Evolutionary conservation across 2,329 filamentous ascomycete species (phyloP), one percentile per base, ranked within the genome.

Genomic region (Fusarium decemcellulare): DNA sequence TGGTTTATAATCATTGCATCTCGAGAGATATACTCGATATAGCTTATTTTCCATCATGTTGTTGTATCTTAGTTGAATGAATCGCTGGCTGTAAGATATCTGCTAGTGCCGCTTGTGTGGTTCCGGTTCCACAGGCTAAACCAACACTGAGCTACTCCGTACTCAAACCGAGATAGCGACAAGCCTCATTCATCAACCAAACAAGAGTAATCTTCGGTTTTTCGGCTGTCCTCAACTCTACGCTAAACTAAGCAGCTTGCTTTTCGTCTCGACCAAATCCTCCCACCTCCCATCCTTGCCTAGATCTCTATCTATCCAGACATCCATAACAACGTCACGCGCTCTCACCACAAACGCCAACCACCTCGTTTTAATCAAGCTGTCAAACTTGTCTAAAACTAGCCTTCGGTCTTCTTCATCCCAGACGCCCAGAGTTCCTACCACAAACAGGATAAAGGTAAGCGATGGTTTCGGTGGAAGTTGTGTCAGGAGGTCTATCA

Each of bases 301-400:
- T 5, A 61, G 5, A 10, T 61, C 59, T 30, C 59, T 61, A 34
- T 61, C 59, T 23, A 57, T 16, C 59, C 59, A 61, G 11, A 61
- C 59, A 8, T 29, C 27, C 37, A 37, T 61, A 10, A 61, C 51
- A 16, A 61, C 52, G 11, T 61, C 52, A 8, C 44, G 27, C 5
- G 44, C 59, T 18, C 44, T 56, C 11, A 57, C 44, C n/a, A 61
- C 44, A 39, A 46, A 57, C 1, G 59, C 59, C 29, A 61, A 15
- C 46, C 42, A 46, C n/a, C 53, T 50, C n/a, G 52, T 30, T 10
- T 51, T 50, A n/a, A 61, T 61, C 52, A 61, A 29, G 8, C 32
- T 32, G 11, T 55, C 54, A n/a, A 61, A 52, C n/a, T 50, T 61
- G 3, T 61, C 59, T 6, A 61, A n/a, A 6, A 61, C 53, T 12